Conservation (phyloP, 2,329 filamentous ascomycete species). For the Aspergillus caelatus region DNA sequence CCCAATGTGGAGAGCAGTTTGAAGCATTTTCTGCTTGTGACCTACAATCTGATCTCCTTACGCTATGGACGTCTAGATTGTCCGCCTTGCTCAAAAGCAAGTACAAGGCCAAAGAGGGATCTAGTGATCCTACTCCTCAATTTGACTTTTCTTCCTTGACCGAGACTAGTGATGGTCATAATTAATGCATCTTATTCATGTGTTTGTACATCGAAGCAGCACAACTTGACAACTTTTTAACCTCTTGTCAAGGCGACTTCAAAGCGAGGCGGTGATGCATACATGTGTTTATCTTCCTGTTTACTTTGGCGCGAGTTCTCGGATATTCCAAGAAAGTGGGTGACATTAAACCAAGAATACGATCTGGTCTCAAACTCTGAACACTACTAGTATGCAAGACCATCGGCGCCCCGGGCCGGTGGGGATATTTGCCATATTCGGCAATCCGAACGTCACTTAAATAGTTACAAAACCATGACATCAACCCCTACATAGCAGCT, state of each 20-base stretch:
- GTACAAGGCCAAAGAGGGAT: constrained; percentile 19
- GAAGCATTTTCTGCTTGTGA: constrained; percentile 16
- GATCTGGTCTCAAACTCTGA: no score
- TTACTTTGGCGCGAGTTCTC: not conserved
- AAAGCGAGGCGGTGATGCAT: not conserved
- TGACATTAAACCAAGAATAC: not conserved
- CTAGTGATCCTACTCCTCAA: constrained; percentile 6
- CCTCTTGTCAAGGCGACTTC: not conserved
- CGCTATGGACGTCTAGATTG: constrained; percentile 24
- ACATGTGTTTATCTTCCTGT: not conserved
- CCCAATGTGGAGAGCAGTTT: constrained; percentile 10
- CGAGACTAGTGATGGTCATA: not conserved
- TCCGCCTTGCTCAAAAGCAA: constrained; percentile 18
- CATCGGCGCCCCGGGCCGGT: not conserved
- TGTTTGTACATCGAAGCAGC: not conserved
- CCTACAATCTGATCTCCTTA: constrained; percentile 6
- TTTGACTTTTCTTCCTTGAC: constrained; percentile 23
- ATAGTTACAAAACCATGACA: constrained; percentile 26
- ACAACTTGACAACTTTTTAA: not conserved
- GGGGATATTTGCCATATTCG: not conserved
- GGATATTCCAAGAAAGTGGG: not conserved
- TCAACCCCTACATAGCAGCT: constrained; percentile 13
- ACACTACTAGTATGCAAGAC: no score
- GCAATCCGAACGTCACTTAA: not conserved
- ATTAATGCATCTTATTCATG: not conserved